Evolutionary conservation across 441 rosid genomes (phyloP), one percentile per base, ranked within the genome.

Genomic region (Adansonia grandidieri): DNA sequence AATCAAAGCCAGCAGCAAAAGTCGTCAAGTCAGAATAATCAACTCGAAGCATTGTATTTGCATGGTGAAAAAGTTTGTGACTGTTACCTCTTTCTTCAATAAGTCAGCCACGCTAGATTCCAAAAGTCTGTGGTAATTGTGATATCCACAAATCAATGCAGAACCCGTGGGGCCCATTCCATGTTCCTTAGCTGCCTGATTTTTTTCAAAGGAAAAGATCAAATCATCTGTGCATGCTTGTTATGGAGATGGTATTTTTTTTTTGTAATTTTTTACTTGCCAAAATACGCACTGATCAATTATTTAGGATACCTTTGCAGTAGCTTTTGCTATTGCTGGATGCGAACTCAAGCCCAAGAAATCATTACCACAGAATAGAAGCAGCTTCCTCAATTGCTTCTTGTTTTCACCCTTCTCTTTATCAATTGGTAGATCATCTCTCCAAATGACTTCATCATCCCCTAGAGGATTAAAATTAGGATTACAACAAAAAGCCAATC

Each of bases 341-440:
- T 69, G 73, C 73, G 57, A 20, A 7, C 73, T 20, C 57, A 69
- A 47, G 6, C 56, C 73, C 19, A 69, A 22, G 73, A 47, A 47
- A 47, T 69, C 73, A 68, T 68, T 68, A 9, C 57, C 73, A 47
- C 73, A 68, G 28, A 68, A 68, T 0, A 68, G n/a, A 22, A 22
- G 1, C 8, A 69, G 19, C 73, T 69, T 69, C 42, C 0, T 69
- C 42, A 1, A 69, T 22, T 0, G 56, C 40, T 47, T 40, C 56
- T 32, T 37, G 5, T 68, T 11, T 47, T 0, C 2, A 47, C n/a
- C 20, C 9, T 32, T 32, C 37, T 32, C 1, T 32, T 32, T 32
- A 32, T 32, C 37, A 32, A 32, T 32, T 20, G 22, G 6, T 32
- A 32, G 1, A 32, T 32, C 2, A 1, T 32, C 37, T 32, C 37